Conservation (phyloP, 257 asterid species). For the Forsythia viridissima region DNA sequence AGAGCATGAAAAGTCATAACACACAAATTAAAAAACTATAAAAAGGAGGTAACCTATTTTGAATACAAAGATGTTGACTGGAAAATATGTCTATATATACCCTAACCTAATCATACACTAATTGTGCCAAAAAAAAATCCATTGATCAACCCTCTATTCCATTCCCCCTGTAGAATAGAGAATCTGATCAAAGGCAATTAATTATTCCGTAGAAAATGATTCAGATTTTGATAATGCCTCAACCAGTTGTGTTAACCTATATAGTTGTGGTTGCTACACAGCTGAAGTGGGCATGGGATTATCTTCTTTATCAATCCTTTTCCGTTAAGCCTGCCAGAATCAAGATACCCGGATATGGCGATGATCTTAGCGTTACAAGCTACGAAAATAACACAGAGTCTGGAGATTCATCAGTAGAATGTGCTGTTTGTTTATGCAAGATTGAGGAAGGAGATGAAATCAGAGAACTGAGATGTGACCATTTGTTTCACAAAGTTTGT, state of each 20-base stretch:
- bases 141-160: too few species aligned
- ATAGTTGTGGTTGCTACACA: neutral
- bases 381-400: neutral
- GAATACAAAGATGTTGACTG: too few species aligned
- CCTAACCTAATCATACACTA: too few species aligned
- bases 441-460: too few species aligned
- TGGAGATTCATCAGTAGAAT: neutral
- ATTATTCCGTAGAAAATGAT: neutral
- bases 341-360: neutral
- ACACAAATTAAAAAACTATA: too few species aligned
- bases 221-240: neutral
- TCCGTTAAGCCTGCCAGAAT: neutral
- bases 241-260: neutral
- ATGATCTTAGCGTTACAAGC: neutral
- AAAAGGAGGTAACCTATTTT: too few species aligned
- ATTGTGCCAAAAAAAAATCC: too few species aligned
- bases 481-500: slow-evolving; percentile 2
- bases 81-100: too few species aligned
- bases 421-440: too few species aligned
- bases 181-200: neutral
- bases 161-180: neutral
- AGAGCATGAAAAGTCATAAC: too few species aligned
- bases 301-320: slow-evolving; percentile 7
- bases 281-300: slow-evolving; percentile 12
- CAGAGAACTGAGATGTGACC: too few species aligned